Base-by-base conservation (phyloP, 805 yeast species). In the Clavispora vitiphila region DNA sequence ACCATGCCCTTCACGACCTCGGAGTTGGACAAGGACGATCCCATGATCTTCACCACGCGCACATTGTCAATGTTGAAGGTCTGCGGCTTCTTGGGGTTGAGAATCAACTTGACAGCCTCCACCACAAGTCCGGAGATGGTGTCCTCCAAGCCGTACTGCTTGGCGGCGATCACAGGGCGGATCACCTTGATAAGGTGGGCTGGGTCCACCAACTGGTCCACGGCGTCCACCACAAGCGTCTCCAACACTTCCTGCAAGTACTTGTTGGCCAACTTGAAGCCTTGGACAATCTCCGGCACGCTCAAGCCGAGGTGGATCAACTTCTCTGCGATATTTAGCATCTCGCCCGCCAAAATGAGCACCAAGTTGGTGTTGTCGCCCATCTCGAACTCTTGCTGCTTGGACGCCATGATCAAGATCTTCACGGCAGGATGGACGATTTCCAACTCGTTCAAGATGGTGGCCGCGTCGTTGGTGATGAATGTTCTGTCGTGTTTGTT, bases 401-500 rank as follows among this genome's bases (percentile, higher is more conserved):
- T 86, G 11, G 95, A 81, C 16, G 98, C 96, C 97, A 89, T 89
- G 41, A 91, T 93, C 48, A 93, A 76, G 36, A 93, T 80, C 65
- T 91, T 93, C 9, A 93, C 99, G 3, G 96, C 98, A 5, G 99
- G 99, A 62, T 91, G 98, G 36, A 93, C 89, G 51, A 91, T 88
- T 48, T 91, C 97, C 42, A 91, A 71, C 64, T 93, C 98, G 51
- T 84, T 79, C 46, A 93, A 73, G 83, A 93, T 93, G 7, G 99
- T 93, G 29, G 97, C 96, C n/a, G 98, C 97, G 62, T 93, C 99
- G 54, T 87, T 87, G 34, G 98, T 93, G 48, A 93, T 79, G 61
- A 89, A 87, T 19, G 87, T 83, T 60, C 83, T 88, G 45, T 88
- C 89, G 51, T 86, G 67, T 55, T 86, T 78, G 67, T 91, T 91